phyloP scores from a whole-genome alignment of 306 rosid genomes.

The Crotalaria pallida region DNA sequence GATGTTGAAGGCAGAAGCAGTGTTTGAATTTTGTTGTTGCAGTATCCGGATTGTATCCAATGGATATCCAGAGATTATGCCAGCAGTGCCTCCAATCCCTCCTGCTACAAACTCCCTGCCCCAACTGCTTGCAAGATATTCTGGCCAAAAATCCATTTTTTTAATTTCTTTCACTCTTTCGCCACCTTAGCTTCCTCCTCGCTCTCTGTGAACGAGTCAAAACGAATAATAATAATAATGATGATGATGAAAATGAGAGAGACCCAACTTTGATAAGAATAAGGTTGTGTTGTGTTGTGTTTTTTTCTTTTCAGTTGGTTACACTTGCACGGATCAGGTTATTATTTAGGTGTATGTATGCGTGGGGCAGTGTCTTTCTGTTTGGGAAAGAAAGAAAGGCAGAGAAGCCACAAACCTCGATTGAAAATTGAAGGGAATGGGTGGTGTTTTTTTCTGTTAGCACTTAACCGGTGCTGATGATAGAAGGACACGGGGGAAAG shows the following conservation, averaged over 20 bases:
- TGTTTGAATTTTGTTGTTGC: slow-evolving; percentile 43
- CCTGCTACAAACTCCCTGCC: slow-evolving; percentile 70
- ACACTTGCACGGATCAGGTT: background rate
- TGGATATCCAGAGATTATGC: slow-evolving; percentile 60
- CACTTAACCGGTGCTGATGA: background rate
- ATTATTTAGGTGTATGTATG: background rate
- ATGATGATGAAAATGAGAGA: no score
- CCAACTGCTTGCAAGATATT: slow-evolving; percentile 51
- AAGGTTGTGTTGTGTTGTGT: no score
- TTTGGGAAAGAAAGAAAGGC: background rate
- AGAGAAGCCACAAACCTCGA: background rate
- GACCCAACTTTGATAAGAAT: no score
- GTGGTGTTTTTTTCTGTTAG: background rate
- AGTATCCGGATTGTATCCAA: slow-evolving; percentile 57
- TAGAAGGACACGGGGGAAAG: background rate
- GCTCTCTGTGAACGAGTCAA: no score
- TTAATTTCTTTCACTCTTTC: no score
- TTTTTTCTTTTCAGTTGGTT: background rate
- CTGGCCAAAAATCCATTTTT: slow-evolving; percentile 46
- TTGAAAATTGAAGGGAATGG: background rate
- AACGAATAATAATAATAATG: no score
- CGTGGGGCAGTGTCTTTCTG: background rate
- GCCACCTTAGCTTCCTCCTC: no score
- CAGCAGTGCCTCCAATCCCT: slow-evolving; percentile 62
- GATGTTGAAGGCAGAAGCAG: slow-evolving; percentile 41